Conservation (phyloP, 352 stramenopile species). For the Aphanomyces invadans region DNA sequence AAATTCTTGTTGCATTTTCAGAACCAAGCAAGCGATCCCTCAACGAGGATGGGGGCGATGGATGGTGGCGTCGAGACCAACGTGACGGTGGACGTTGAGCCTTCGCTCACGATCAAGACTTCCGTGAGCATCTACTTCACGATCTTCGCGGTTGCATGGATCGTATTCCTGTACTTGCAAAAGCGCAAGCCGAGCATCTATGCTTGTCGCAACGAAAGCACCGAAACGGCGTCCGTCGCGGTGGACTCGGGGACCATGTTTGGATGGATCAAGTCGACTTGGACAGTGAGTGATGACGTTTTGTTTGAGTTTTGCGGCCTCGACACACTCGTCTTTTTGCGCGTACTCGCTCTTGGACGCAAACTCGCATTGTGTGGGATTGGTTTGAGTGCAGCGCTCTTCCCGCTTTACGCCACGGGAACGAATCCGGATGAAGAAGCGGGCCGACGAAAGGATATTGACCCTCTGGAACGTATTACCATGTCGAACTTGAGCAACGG, state of each 20-base stretch:
- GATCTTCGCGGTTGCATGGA: conserved; percentile 36
- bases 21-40: no score
- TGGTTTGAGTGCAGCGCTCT: conserved; percentile 45
- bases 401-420: conserved; percentile 58
- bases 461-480: conserved; percentile 53
- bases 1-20: no score
- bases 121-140: conserved; percentile 59
- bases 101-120: conserved; percentile 59
- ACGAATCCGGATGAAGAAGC: conserved; percentile 26
- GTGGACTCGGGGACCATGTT: conserved; percentile 37
- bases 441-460: conserved; percentile 27
- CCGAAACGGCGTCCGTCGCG: conserved; percentile 31
- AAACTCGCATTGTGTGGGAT: conserved; percentile 59
- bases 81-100: conserved; percentile 39
- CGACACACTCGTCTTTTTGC: conserved; percentile 66
- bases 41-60: no score
- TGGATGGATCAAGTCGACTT: conserved; percentile 42
- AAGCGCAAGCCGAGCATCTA: conserved; percentile 47
- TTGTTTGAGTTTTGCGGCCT: conserved; percentile 62
- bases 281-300: conserved; percentile 47
- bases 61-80: conserved; percentile 10
- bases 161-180: conserved; percentile 58
- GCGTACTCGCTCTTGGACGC: conserved; percentile 55
- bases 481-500: conserved; percentile 61
- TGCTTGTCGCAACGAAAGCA: conserved; percentile 38